phyloP scores from a whole-genome alignment of 78 protist species.

The Creolimax fragrantissima region DNA sequence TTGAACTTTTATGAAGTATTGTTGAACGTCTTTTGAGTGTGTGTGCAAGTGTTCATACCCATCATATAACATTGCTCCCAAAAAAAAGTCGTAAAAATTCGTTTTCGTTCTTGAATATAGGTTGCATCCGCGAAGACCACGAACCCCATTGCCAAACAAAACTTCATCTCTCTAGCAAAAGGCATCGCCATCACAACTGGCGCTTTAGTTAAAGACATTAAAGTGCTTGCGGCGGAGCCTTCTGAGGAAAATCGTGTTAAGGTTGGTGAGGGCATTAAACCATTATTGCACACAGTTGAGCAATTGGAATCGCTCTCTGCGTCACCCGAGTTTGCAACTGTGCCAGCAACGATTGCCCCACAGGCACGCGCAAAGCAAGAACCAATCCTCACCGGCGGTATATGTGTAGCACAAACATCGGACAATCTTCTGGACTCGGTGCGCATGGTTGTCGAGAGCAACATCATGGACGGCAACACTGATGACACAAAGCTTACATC shows the following conservation, averaged over 20 bases:
- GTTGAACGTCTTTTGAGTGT: too few relatives aligned
- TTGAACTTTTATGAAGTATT: too few relatives aligned
- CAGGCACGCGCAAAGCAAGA: not conserved
- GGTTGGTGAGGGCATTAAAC: not conserved
- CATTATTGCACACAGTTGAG: slow-evolving; percentile 7
- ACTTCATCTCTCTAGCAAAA: not conserved
- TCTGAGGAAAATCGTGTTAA: not conserved
- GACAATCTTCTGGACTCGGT: not conserved
- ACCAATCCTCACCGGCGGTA: not conserved
- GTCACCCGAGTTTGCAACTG: slow-evolving; percentile 8
- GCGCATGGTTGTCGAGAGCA: not conserved
- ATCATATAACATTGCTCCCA: too few relatives aligned
- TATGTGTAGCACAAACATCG: not conserved
- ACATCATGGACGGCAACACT: too few relatives aligned
- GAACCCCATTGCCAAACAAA: slow-evolving; percentile 16
- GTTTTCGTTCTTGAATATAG: not conserved
- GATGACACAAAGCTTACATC: too few relatives aligned
- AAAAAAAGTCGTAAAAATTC: too few relatives aligned
- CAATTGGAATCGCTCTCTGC: not conserved
- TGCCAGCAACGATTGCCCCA: not conserved
- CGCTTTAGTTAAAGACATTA: slow-evolving; percentile 4
- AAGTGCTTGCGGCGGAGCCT: not conserved
- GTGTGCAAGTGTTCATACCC: too few relatives aligned
- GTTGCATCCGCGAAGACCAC: not conserved
- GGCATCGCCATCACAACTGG: not conserved